Evolutionary conservation across 2,329 filamentous ascomycete genomes (phyloP).

Genomic region (Daldinia sp.): DNA sequence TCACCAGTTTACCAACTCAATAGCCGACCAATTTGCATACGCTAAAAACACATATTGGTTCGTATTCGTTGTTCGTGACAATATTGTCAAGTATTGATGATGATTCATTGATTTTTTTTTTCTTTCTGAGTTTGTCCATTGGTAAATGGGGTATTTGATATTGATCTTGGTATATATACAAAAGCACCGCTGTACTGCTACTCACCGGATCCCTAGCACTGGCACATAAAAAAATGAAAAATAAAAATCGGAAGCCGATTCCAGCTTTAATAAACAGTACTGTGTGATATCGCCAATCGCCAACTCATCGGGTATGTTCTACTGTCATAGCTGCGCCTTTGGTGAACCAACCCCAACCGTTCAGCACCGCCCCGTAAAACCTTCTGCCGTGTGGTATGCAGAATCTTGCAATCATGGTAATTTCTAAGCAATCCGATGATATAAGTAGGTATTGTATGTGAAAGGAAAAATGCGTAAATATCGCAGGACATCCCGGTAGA

Average conservation of each 20-base stretch:
- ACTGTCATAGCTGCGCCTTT: conserved; percentile 4
- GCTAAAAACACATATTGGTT: conserved; percentile 1
- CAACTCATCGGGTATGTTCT: conserved; percentile 1
- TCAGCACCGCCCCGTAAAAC: conserved; percentile 8
- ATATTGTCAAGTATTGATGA: not conserved
- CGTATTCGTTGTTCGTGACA: not conserved
- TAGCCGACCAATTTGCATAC: no score
- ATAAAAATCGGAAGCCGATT: conserved; percentile 13
- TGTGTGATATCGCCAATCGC: conserved; percentile 20
- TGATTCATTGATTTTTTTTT: not conserved
- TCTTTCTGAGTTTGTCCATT: no score
- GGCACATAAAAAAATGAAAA: conserved; percentile 20
- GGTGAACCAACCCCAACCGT: conserved; percentile 7
- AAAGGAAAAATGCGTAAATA: conserved; percentile 15
- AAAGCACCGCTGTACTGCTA: conserved; percentile 27
- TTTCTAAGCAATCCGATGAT: conserved; percentile 2
- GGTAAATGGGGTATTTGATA: not conserved
- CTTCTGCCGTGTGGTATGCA: conserved; percentile 11
- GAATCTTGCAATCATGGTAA: conserved; percentile 20
- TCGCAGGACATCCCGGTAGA: conserved; percentile 1
- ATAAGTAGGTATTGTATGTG: not conserved
- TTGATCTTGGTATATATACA: conserved; percentile 36
- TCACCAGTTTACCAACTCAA: not conserved
- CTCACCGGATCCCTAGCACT: conserved; percentile 13
- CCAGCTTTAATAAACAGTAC: conserved; percentile 9